Evolutionary conservation across 2,329 filamentous ascomycete species (phyloP).

Genomic region (Apiospora koreana): DNA sequence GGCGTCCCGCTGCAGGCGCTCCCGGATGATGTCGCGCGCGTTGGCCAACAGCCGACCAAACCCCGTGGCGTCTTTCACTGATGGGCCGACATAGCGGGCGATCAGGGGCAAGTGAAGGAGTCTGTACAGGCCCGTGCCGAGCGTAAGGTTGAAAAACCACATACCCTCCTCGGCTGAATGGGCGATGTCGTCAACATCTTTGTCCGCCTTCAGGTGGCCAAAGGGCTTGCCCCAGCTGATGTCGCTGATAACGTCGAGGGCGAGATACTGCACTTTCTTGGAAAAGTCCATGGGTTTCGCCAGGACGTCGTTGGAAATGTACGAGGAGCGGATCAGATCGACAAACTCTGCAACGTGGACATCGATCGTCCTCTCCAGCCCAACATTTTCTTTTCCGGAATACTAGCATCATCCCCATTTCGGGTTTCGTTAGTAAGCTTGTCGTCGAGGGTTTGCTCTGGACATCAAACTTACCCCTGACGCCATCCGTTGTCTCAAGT

Average conservation of each 20-base stretch:
- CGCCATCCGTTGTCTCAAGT: slow-evolving; percentile 11
- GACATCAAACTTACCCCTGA: not conserved
- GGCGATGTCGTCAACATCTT: slow-evolving; percentile 45
- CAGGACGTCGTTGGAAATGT: not conserved
- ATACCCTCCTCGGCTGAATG: slow-evolving; percentile 15
- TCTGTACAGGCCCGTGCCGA: not conserved
- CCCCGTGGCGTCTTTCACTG: not conserved
- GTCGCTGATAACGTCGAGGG: slow-evolving; percentile 50
- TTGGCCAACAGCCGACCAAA: not conserved
- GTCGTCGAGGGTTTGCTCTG: no score
- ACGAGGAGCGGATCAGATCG: slow-evolving; percentile 15
- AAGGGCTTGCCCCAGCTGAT: slow-evolving; percentile 47
- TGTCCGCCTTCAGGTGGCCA: slow-evolving; percentile 43
- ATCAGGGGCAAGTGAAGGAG: not conserved
- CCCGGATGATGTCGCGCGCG: slow-evolving; percentile 5
- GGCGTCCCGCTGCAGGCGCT: not conserved
- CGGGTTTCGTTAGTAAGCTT: not conserved
- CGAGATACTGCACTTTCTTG: not conserved
- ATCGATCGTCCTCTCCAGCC: slow-evolving; percentile 11
- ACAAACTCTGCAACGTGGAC: slow-evolving; percentile 21
- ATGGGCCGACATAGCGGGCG: not conserved
- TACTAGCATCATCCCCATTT: not conserved
- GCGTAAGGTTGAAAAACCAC: not conserved
- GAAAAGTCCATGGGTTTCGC: not conserved
- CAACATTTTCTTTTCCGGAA: slow-evolving; percentile 16